These are phyloP conservation scores for Aspergillus thermomutatus DNA, from an alignment of 2,329 filamentous ascomycete species.

Conservation along the genomic window DNA sequence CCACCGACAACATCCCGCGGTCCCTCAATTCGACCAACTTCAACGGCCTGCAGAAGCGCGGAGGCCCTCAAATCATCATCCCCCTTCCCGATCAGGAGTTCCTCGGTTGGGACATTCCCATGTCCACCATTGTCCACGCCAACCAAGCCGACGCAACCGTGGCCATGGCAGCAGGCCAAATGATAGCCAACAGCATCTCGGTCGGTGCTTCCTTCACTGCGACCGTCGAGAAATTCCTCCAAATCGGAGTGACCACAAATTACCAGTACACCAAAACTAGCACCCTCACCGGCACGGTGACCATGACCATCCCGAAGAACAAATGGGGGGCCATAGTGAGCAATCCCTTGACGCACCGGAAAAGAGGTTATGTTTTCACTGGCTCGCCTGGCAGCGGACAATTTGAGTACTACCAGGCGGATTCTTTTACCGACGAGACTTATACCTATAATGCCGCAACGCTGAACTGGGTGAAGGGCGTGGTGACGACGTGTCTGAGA, in stretches of 20 bases:
- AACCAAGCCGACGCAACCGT: conserved; percentile 13
- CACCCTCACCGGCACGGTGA: conserved; percentile 15
- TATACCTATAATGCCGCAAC: conserved; percentile 4
- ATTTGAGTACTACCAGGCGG: conserved; percentile 15
- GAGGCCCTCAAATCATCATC: conserved; percentile 11
- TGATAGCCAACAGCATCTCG: conserved; percentile 13
- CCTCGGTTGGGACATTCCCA: conserved; percentile 17
- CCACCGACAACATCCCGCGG: conserved; percentile 1
- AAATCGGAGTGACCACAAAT: conserved; percentile 1
- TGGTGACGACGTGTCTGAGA: conserved; percentile 15
- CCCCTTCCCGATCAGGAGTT: conserved; percentile 14
- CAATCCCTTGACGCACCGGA: conserved; percentile 14
- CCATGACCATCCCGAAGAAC: conserved; percentile 16
- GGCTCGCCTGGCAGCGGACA: conserved; percentile 10
- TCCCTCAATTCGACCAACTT: not conserved
- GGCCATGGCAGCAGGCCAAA: conserved; percentile 10
- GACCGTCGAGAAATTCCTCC: conserved; percentile 10
- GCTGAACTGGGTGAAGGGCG: conserved; percentile 16
- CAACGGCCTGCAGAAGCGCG: conserved; percentile 3
- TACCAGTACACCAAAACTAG: conserved; percentile 8
- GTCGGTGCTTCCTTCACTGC: conserved; percentile 5
- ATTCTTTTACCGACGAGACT: conserved; percentile 8
- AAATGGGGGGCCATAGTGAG: conserved; percentile 17
- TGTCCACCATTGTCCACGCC: conserved; percentile 15
- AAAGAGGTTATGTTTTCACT: conserved; percentile 15